Base-by-base conservation (phyloP, 1,284 basidiomycete genomes). In the Entoloma clypeatum region DNA sequence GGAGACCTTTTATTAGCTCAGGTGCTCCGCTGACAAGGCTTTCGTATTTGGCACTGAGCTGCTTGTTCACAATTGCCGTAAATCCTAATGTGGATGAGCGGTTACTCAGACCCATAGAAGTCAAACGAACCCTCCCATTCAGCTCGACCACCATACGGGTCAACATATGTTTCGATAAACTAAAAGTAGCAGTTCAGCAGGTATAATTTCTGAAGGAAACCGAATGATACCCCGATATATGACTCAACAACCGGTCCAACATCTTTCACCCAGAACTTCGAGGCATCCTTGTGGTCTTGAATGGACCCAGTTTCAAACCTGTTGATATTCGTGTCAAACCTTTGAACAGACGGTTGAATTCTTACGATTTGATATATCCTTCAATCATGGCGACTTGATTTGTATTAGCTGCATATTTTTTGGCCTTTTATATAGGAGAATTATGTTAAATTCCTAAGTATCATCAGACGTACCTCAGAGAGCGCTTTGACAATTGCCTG, bases 201-300 rank as follows among this genome's bases (percentile, higher is more conserved):
- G 7, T 23, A 23, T 19, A 21, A n/a, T 29, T 28, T 5, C 24
- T 27, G 24, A 71, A 58, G 47, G 67, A 69, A 33, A n/a, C 13
- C 25, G 8, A 9, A 13, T 56, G 65, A 45, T 47, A 72, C 71
- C 17, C 89, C 89, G 41, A 92, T 79, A 60, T 92, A 91, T 25
- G 75, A 84, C 62, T 92, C 90, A 8, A 93, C 90, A n/a, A 85
- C 81, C 7, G 89, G 89, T 0, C 86, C 85, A 19, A 88, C 65
- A 58, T 93, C 89, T 61, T 85, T 81, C 17, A 93, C 89, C 89
- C 89, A 93, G 48, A 79, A 68, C 29, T 66, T 75, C 1, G 85
- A 88, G 0, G 75, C 88, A 34, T 81, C 70, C 59, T 86, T 82
- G 68, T 92, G 88, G 18, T 75, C 81, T 41, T 81, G 71, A 45